Conservation (phyloP, 371 early-diverging fungal species). For the Mucor irregularis region DNA sequence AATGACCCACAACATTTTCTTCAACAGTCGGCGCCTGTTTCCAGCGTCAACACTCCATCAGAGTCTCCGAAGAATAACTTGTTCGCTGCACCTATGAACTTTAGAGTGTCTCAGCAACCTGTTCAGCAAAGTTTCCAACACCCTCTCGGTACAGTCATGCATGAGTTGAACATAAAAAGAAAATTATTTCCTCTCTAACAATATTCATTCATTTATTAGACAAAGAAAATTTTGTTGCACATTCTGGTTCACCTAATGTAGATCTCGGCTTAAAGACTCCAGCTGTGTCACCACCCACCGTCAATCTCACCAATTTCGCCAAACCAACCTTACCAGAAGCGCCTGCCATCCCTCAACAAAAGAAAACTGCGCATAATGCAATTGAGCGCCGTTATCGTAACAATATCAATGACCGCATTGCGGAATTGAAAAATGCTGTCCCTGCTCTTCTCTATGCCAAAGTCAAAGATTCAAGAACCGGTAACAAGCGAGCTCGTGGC, state of each 20-base stretch:
- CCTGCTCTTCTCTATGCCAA: slow-evolving; percentile 78
- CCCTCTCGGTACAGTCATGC: no score
- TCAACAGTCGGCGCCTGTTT: background rate
- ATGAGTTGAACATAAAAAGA: no score
- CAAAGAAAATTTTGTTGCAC: no score
- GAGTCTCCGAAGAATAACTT: slow-evolving; percentile 16
- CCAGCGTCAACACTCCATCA: slow-evolving; percentile 7
- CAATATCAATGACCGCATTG: slow-evolving; percentile 93
- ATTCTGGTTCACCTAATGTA: no score
- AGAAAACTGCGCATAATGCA: slow-evolving; percentile 92
- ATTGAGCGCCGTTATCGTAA: slow-evolving; percentile 94
- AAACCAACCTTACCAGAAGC: background rate
- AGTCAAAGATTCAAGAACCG: slow-evolving; percentile 34
- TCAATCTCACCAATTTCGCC: background rate
- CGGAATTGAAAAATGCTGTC: slow-evolving; percentile 80
- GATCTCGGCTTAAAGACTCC: background rate
- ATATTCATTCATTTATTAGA: no score
- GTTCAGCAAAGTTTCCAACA: no score
- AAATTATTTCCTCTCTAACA: no score
- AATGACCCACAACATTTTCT: background rate
- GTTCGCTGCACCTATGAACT: slow-evolving; percentile 1
- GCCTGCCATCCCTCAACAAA: slow-evolving; percentile 59
- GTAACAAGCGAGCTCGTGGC: slow-evolving; percentile 9
- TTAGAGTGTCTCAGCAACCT: background rate
- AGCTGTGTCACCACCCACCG: background rate